Base-by-base conservation (phyloP, 179 eudicot species). In the Camellia oleifera region DNA sequence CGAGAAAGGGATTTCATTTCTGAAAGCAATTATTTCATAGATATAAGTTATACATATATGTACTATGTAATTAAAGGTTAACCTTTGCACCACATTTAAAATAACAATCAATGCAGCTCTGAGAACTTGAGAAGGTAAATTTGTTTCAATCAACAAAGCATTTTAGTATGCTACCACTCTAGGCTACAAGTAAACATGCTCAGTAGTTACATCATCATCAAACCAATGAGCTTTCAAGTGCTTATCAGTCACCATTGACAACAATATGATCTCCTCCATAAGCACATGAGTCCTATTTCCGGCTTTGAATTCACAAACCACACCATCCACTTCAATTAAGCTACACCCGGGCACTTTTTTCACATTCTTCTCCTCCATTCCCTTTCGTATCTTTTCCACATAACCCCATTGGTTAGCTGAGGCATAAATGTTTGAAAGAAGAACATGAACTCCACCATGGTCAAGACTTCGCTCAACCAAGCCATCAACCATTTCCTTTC, bases 381-480 rank as follows among this genome's bases (percentile, higher is more conserved):
- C 83, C 79, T 86, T 86, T 81, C 98, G 83, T 48, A 90, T 83
- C 40, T 77, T 85, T 85, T 76, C 88, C 54, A 90, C 99, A 67
- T 85, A 83, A 44, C 86, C 90, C 98, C 97, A 94, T 77, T 91
- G 86, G 53, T 85, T 77, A n/a, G 83, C 78, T 0, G 89, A 86
- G 32, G 98, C 99, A 87, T 89, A 94, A 4, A 94, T 91, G 78
- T 95, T 92, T 2, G 97, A 94, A 75, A 95, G 88, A 23, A 93
- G 93, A 65, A 91, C 87, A 78, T 86, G 88, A 75, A 80, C 81
- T 9, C 98, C 98, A 56, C 92, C 83, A 69, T 81, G 88, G 69
- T 90, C 93, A 45, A 88, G 87, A 14, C 84, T 69, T 56, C n/a
- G 79, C 42, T 84, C 84, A 2, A 52, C 84, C 83, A 93, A 79